phyloP scores from a whole-genome alignment of 2,329 filamentous ascomycete species.

The Berkeleyomyces rouxiae region DNA sequence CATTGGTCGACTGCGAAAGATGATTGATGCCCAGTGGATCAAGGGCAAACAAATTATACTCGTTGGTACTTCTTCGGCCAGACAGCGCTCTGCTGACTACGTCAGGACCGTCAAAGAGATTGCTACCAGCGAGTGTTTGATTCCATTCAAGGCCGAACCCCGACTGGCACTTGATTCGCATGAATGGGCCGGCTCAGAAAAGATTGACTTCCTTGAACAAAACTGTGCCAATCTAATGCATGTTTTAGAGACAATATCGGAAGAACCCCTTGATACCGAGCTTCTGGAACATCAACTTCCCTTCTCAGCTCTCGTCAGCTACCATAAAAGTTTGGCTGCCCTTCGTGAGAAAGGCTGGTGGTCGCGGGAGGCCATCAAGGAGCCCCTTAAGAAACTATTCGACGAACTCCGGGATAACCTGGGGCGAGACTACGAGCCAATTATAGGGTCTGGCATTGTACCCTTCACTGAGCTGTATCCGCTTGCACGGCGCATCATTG shows the following conservation, averaged over 20 bases:
- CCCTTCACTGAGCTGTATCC: constrained; percentile 12
- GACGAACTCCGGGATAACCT: constrained; percentile 9
- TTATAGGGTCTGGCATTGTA: constrained; percentile 20
- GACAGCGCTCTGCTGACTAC: constrained; percentile 31
- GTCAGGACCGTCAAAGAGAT: constrained; percentile 24
- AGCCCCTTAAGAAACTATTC: constrained; percentile 12
- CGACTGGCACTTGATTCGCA: constrained; percentile 10
- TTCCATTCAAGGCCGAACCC: constrained; percentile 15
- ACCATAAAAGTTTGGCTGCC: neutral
- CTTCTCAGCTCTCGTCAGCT: constrained; percentile 8
- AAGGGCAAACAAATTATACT: constrained; percentile 58
- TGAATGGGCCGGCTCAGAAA: constrained; percentile 13
- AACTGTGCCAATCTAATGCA: constrained; percentile 12
- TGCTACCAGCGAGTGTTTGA: constrained; percentile 26
- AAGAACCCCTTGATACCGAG: constrained; percentile 17
- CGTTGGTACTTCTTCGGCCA: constrained; percentile 56
- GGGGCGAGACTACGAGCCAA: constrained; percentile 12
- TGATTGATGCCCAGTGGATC: constrained; percentile 55
- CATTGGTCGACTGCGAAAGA: constrained; percentile 49
- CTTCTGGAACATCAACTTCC: constrained; percentile 18
- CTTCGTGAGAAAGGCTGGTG: constrained; percentile 11
- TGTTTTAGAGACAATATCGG: constrained; percentile 3
- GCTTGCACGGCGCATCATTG: constrained; percentile 10
- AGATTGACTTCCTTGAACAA: constrained; percentile 11
- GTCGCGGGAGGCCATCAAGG: constrained; percentile 12